Base-by-base conservation (phyloP, 1,284 basidiomycete genomes). In the Sanghuangporus baumii region DNA sequence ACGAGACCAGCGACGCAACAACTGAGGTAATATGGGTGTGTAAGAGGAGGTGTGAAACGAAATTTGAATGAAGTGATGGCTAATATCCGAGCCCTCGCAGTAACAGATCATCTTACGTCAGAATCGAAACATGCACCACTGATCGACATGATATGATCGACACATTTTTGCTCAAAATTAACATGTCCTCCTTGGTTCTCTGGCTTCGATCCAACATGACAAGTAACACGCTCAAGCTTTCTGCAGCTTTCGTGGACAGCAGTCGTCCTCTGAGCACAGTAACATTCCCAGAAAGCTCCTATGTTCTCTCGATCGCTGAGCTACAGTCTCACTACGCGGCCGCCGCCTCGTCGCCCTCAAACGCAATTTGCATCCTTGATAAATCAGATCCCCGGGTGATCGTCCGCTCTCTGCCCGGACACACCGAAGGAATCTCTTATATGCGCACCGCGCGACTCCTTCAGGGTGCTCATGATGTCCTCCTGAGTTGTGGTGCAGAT, bases 401-500 rank as follows among this genome's bases (percentile, higher is more conserved):
- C 36, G 70, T 80, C n/a, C 71, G 75, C 40, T 77, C 78, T 5
- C 75, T 89, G 40, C 67, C 76, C 9, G 87, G 83, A 3, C 88
- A 89, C 64, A 75, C 77, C 62, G 69, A 70, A 3, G 79, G 81
- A 11, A 86, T 79, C 9, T 84, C 85, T 0, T 76, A 78, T 40
- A 73, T 88, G 60, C 73, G 78, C 61, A 71, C 78, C 0, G 74
- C 81, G 4, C 65, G 66, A 50, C 67, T 69, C 18, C 63, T 81
- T 16, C 74, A 72, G 3, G 71, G 72, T 5, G 70, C 71, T 0
- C 65, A 69, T 7, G 71, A 75, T 48, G 71, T 71, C 59, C 75
- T 89, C 16, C 69, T 88, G 26, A 86, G 86, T 2, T 85, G 82
- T 16, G 87, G 88, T 1, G 81, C 77, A 67, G 87, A 89, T 66